A percentile compares a stretch with the other conserved stretches of the same genome.
Conservation (phyloP, 768 basidiomycete genomes). For the Hygrophorus russula region DNA sequence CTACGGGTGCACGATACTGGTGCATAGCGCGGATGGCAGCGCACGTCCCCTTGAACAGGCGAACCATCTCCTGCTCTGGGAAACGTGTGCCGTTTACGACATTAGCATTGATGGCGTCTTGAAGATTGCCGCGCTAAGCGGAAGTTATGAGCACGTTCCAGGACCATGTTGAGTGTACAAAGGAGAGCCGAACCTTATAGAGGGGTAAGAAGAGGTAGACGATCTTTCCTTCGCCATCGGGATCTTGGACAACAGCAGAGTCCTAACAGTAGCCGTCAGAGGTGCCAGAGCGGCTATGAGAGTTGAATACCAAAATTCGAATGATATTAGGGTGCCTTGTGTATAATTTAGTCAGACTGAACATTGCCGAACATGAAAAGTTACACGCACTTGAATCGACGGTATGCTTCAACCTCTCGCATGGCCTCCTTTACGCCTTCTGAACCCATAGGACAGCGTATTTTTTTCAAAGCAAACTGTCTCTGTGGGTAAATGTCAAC, state of each 20-base stretch:
- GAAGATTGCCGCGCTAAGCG: conserved; percentile 76
- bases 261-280: conserved; percentile 38
- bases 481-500: conserved; percentile 32
- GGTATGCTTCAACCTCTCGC: conserved; percentile 87
- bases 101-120: conserved; percentile 87
- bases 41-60: conserved; percentile 89
- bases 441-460: conserved; percentile 80
- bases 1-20: conserved; percentile 54
- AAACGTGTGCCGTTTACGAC: conserved; percentile 74
- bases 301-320: conserved; percentile 59
- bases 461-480: conserved; percentile 95
- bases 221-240: conserved; percentile 86
- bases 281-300: conserved; percentile 2
- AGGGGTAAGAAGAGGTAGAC: conserved; percentile 94
- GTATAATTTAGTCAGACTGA: conserved; percentile 4
- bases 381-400: conserved; percentile 74
- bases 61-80: conserved; percentile 80
- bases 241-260: conserved; percentile 90
- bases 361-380: neutral
- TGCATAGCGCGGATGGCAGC: conserved; percentile 94
- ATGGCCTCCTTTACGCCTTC: conserved; percentile 86
- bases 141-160: conserved; percentile 1
- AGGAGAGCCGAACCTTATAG: conserved; percentile 51
- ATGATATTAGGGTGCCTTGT: conserved; percentile 95
- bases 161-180: too few species aligned